A percentile compares a stretch with the other conserved stretches of the same genome.
Evolutionary conservation across 2,329 filamentous ascomycete species (phyloP).

Genomic region (Scedosporium apiospermum): DNA sequence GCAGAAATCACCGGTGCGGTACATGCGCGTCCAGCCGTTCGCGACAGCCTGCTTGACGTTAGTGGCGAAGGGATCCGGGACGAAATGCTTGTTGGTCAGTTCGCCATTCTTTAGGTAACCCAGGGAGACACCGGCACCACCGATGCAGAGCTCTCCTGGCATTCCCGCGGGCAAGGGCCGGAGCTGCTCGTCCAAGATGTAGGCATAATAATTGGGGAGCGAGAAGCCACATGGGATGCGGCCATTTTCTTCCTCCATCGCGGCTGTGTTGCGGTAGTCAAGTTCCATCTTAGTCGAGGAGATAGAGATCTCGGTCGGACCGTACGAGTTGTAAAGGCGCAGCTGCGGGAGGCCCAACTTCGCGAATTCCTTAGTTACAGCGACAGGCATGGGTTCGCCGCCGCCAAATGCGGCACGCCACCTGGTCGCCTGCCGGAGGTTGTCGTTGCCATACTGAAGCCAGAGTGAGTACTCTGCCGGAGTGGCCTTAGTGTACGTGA

Average conservation of each 20-base stretch:
- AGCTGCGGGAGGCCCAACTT: conserved; percentile 1
- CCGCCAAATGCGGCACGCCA: conserved; percentile 10
- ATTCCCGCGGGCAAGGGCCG: conserved; percentile 26
- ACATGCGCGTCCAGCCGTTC: conserved; percentile 17
- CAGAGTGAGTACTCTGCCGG: conserved; percentile 26
- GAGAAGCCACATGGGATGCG: not conserved
- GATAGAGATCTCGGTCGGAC: conserved; percentile 19
- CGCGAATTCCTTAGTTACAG: conserved; percentile 8
- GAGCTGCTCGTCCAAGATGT: conserved; percentile 24
- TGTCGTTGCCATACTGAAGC: conserved; percentile 10
- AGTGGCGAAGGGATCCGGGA: conserved; percentile 5
- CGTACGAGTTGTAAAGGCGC: conserved; percentile 18
- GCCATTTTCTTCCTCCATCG: not conserved
- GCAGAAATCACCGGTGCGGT: conserved; percentile 27
- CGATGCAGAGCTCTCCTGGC: conserved; percentile 20
- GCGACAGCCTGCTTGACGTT: not conserved
- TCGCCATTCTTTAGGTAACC: conserved; percentile 27
- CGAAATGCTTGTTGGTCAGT: conserved; percentile 9
- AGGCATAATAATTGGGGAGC: conserved; percentile 19
- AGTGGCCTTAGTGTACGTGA: conserved; percentile 23
- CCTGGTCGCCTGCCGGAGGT: not conserved
- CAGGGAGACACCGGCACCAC: conserved; percentile 17
- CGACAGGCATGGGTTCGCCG: conserved; percentile 8
- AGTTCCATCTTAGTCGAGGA: not conserved
- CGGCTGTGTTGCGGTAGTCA: not conserved